A percentile compares a stretch with the other conserved stretches of the same genome.
These are phyloP conservation scores for Candida ascalaphidarum DNA, from an alignment of 805 yeast species.

Conservation along the genomic window DNA sequence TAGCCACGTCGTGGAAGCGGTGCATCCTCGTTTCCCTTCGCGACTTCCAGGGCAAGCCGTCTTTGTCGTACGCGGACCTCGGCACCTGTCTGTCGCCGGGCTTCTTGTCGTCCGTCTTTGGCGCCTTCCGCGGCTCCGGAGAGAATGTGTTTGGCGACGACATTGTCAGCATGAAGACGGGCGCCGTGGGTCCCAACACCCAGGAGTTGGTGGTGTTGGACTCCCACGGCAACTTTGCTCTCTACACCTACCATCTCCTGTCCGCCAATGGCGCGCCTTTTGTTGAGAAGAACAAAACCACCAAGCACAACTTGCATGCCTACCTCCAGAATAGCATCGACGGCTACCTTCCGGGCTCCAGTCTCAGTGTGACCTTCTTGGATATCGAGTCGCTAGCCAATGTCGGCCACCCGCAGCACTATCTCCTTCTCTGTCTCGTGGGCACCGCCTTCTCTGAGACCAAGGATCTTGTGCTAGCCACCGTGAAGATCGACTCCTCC, in stretches of 20 bases:
- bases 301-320: conserved; percentile 22
- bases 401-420: conserved; percentile 39
- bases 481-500: conserved; percentile 41
- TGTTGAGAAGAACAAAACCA: conserved; percentile 16
- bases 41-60: conserved; percentile 61
- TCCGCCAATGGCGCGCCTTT: conserved; percentile 20
- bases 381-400: too few species aligned
- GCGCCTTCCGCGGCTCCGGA: conserved; percentile 4
- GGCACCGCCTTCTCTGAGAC: conserved; percentile 7
- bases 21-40: conserved; percentile 53
- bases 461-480: conserved; percentile 38
- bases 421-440: conserved; percentile 30
- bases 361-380: conserved; percentile 42
- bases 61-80: conserved; percentile 24
- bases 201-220: conserved; percentile 37
- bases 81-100: conserved; percentile 6
- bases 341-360: conserved; percentile 39
- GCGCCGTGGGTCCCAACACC: conserved; percentile 38
- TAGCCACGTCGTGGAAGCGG: conserved; percentile 65
- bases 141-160: conserved; percentile 26
- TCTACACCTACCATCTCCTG: conserved; percentile 16
- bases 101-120: conserved; percentile 4
- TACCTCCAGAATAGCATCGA: conserved; percentile 24
- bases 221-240: conserved; percentile 32
- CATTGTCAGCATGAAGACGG: conserved; percentile 52